Percentiles rank a stretch among this genome's conserved stretches.
Conservation (phyloP, 2,329 filamentous ascomycete species). For the Achaetomium macrosporum region DNA sequence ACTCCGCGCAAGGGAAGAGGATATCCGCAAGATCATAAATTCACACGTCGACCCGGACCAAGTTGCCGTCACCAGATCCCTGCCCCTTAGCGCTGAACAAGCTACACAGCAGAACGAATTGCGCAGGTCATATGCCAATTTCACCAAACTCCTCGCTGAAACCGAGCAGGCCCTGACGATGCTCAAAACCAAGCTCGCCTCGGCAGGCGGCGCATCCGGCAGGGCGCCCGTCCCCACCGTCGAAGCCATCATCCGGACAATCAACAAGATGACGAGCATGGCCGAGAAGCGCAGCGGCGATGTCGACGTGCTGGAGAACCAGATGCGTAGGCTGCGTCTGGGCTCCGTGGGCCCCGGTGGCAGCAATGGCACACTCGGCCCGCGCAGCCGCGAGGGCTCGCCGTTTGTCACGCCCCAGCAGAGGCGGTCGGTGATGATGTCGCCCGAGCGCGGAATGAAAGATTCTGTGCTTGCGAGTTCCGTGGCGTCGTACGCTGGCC, state of each 20-base stretch:
- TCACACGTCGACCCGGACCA: slow-evolving; percentile 63
- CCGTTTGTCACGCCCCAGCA: slow-evolving; percentile 38
- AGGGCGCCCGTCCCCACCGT: slow-evolving; percentile 67
- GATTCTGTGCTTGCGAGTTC: slow-evolving; percentile 37
- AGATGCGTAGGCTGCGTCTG: slow-evolving; percentile 56
- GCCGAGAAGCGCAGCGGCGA: slow-evolving; percentile 87
- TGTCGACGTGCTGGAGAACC: slow-evolving; percentile 81
- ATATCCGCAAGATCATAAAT: slow-evolving; percentile 70
- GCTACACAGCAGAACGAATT: slow-evolving; percentile 77
- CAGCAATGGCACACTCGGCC: slow-evolving; percentile 12
- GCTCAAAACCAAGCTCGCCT: slow-evolving; percentile 70
- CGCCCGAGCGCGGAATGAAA: slow-evolving; percentile 27
- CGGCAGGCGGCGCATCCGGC: slow-evolving; percentile 45
- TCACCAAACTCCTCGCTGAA: slow-evolving; percentile 69
- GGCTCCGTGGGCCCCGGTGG: slow-evolving; percentile 17
- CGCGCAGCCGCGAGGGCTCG: slow-evolving; percentile 36
- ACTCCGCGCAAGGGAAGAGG: slow-evolving; percentile 69
- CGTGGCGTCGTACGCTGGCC: slow-evolving; percentile 29
- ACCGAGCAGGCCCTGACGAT: slow-evolving; percentile 75
- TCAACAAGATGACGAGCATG: slow-evolving; percentile 87
- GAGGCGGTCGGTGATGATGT: slow-evolving; percentile 34
- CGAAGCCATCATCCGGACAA: slow-evolving; percentile 73
- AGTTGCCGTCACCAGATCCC: slow-evolving; percentile 55
- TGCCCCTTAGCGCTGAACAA: slow-evolving; percentile 80
- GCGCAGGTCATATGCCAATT: slow-evolving; percentile 64